Conservation (phyloP, 139 green algal genomes). For the Closterium sp. region DNA sequence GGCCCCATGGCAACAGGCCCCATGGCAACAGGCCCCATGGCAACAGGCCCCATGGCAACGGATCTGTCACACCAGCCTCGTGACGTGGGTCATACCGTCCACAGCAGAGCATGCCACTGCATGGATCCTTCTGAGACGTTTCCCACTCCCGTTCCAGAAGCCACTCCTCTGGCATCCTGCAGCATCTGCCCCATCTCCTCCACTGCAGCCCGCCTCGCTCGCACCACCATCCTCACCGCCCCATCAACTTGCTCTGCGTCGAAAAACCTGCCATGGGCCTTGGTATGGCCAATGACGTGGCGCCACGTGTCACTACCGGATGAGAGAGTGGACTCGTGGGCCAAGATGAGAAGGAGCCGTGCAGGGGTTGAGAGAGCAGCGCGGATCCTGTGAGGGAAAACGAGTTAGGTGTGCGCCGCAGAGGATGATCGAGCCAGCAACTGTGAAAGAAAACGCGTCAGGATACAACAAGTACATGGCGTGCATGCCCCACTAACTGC, state of each 20-base stretch:
- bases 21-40: no score
- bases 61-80: no score
- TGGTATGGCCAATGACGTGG: background rate
- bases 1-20: no score
- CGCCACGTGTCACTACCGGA: background rate
- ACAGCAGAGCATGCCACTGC: background rate
- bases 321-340: background rate
- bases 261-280: background rate
- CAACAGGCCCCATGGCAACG: no score
- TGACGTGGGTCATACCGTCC: background rate
- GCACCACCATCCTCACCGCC: background rate
- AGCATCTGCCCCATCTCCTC: background rate
- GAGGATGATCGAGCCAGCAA: background rate
- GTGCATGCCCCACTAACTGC: background rate
- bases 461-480: background rate
- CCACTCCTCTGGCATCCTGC: background rate
- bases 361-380: background rate
- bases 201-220: background rate
- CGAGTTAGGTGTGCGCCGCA: background rate
- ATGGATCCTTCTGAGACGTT: background rate
- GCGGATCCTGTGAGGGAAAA: background rate
- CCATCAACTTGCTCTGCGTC: background rate
- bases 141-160: background rate
- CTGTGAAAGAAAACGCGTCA: background rate
- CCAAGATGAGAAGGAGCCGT: background rate